phyloP scores from a whole-genome alignment of 2,329 filamentous ascomycete species.

The Penicillium rolfsii region DNA sequence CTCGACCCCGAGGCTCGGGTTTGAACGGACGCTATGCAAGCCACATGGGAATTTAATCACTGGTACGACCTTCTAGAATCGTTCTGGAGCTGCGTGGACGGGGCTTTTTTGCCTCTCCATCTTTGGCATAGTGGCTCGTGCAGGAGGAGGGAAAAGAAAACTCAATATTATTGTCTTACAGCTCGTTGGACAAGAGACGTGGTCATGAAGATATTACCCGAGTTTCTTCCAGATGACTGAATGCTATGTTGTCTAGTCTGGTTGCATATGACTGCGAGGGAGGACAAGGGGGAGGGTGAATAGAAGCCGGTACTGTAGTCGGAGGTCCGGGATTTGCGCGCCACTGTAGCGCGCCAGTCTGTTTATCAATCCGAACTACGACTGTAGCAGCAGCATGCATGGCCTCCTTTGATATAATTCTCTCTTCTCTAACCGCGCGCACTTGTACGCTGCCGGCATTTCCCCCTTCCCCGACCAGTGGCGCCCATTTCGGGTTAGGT shows the following conservation, averaged over 20 bases:
- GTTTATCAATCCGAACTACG: background rate
- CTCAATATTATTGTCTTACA: background rate
- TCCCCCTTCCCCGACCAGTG: background rate
- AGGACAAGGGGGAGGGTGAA: background rate
- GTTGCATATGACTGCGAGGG: conserved; percentile 22
- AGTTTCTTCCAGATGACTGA: background rate
- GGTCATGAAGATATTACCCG: conserved; percentile 13
- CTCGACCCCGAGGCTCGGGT: conserved; percentile 13
- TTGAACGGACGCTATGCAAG: conserved; percentile 14
- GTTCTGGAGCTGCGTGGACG: conserved; percentile 18
- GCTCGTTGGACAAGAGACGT: background rate
- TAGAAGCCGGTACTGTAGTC: background rate
- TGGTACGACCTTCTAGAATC: conserved; percentile 29
- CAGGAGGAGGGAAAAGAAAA: conserved; percentile 1
- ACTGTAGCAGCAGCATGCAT: conserved; percentile 1
- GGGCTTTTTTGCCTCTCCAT: background rate
- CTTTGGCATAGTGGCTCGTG: conserved; percentile 13
- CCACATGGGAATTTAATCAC: conserved; percentile 21
- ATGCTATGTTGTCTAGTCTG: conserved; percentile 11
- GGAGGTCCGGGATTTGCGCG: conserved; percentile 1
- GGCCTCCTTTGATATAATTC: background rate
- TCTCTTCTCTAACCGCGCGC: background rate
- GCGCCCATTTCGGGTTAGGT: background rate
- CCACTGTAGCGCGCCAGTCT: conserved; percentile 7
- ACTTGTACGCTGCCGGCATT: background rate